A percentile compares a stretch with the other conserved stretches of the same genome.
These are phyloP conservation scores for Entomortierella parvispora DNA, from an alignment of 192 early-diverging fungal genomes.

Conservation along the genomic window DNA sequence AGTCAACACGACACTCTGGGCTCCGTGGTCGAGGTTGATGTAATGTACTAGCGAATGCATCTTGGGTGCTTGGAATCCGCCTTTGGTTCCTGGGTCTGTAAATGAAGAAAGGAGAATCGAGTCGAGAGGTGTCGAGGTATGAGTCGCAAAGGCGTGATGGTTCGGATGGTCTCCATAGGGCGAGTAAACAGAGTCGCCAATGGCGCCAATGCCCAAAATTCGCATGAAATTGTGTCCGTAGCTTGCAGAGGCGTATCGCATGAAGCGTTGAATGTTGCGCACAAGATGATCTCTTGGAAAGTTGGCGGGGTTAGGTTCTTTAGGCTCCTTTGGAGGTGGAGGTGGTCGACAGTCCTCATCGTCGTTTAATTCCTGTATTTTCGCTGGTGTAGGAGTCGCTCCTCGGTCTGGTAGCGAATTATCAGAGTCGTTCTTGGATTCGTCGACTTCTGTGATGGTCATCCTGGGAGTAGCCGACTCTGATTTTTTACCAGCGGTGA, in stretches of 20 bases:
- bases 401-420: slow-evolving; percentile 14
- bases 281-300: slow-evolving; percentile 68
- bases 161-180: slow-evolving; percentile 65
- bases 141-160: slow-evolving; percentile 81
- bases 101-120: slow-evolving; percentile 80
- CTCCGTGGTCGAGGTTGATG: slow-evolving; percentile 84
- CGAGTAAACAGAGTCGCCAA: slow-evolving; percentile 50
- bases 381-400: slow-evolving; percentile 5
- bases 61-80: slow-evolving; percentile 58
- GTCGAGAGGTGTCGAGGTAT: slow-evolving; percentile 77
- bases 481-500: slow-evolving; percentile 14
- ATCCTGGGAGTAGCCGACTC: slow-evolving; percentile 21
- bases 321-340: slow-evolving; percentile 42
- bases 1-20: slow-evolving; percentile 79
- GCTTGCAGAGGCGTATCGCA: slow-evolving; percentile 74
- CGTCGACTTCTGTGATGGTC: slow-evolving; percentile 46
- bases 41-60: slow-evolving; percentile 82
- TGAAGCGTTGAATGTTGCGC: slow-evolving; percentile 74
- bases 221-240: slow-evolving; percentile 82
- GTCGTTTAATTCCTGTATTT: slow-evolving; percentile 2
- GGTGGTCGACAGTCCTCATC: slow-evolving; percentile 20
- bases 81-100: slow-evolving; percentile 53
- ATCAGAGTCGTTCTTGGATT: slow-evolving; percentile 23
- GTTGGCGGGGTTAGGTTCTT: slow-evolving; percentile 55
- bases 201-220: slow-evolving; percentile 70